These are phyloP conservation scores for Drechslerella coelobrocha DNA, from an alignment of 2,329 filamentous ascomycete species.

Conservation along the genomic window DNA sequence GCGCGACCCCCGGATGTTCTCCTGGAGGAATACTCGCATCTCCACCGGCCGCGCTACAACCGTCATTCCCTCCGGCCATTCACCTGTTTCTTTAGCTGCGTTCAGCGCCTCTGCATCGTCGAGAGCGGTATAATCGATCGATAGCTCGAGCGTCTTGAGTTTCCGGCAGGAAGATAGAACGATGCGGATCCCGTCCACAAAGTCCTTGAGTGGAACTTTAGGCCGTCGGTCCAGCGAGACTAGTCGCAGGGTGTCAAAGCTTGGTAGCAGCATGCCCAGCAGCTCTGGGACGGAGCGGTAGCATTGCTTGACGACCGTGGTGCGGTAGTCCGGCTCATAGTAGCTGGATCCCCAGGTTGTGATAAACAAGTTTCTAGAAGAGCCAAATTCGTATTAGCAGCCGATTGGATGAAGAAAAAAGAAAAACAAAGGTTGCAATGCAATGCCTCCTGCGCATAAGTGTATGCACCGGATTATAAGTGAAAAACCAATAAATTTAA, in stretches of 20 bases:
- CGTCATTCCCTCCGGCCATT: not conserved
- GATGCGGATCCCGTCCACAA: not conserved
- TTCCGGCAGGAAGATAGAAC: not conserved
- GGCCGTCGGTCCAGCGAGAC: not conserved
- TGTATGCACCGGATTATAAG: too few species aligned
- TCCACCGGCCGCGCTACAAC: not conserved
- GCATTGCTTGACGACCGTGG: not conserved
- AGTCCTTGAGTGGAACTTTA: not conserved
- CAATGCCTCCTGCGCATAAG: too few species aligned
- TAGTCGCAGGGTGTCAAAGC: not conserved
- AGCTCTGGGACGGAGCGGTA: constrained; percentile 1
- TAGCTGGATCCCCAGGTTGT: not conserved
- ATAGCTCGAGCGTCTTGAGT: not conserved
- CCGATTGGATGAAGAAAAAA: not conserved
- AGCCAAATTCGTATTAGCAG: not conserved
- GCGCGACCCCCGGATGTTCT: not conserved
- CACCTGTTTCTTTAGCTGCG: not conserved
- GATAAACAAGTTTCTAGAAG: not conserved
- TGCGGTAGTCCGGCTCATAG: constrained; percentile 1
- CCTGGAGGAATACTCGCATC: not conserved
- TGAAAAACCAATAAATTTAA: not conserved
- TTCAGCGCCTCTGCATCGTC: not conserved
- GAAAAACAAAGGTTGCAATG: too few species aligned
- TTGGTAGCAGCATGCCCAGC: not conserved
- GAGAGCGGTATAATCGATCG: not conserved